Percentiles rank a stretch among this genome's conserved stretches.
Conservation (phyloP, 2,329 filamentous ascomycete species). For the Penicillium sp. region DNA sequence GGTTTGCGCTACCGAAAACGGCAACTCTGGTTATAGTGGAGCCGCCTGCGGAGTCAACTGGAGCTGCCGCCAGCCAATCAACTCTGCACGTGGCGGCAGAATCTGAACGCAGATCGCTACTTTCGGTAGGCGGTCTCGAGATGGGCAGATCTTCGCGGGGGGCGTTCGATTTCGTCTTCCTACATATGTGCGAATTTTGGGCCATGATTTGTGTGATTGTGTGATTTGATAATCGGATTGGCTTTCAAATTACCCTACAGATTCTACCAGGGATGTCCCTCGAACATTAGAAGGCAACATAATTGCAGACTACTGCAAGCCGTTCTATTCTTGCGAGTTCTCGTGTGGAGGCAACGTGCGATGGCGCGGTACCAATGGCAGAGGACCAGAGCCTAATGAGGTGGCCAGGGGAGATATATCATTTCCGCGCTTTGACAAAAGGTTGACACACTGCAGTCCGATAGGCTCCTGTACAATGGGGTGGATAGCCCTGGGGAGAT, state of each 20-base stretch:
- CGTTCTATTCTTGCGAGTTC: no score
- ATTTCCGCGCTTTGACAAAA: background rate
- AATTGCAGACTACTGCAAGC: background rate
- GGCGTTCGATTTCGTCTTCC: background rate
- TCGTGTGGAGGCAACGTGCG: background rate
- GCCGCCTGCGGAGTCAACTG: conserved; percentile 3
- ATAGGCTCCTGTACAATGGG: background rate
- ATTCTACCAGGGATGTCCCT: background rate
- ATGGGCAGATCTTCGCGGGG: conserved; percentile 5
- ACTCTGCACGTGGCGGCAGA: conserved; percentile 35
- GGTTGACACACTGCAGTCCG: background rate
- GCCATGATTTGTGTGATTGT: background rate
- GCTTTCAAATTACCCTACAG: background rate
- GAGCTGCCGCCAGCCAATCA: conserved; percentile 29
- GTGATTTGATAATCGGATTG: background rate
- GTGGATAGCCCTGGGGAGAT: background rate
- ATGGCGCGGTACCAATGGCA: background rate
- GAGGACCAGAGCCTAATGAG: background rate
- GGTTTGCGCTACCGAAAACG: conserved; percentile 4
- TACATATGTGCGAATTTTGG: background rate
- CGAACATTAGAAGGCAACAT: background rate
- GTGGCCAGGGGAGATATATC: background rate
- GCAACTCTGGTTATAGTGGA: conserved; percentile 10
- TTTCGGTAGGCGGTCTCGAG: conserved; percentile 6
- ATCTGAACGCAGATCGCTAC: conserved; percentile 16